Base-by-base conservation (phyloP, 1,139 yeast genomes). In the Pichia sorboxylosa region DNA sequence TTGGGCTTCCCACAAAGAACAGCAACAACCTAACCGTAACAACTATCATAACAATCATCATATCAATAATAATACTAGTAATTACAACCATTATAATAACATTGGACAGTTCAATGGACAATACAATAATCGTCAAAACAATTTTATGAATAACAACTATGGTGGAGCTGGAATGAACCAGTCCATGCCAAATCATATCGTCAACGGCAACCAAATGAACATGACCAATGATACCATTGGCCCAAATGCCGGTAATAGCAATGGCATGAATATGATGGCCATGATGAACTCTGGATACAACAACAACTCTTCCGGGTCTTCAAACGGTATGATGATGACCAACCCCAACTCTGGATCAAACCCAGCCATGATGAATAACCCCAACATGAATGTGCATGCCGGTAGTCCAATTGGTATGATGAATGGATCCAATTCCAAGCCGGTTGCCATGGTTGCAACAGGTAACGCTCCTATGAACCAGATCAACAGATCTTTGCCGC, bases 1-100 rank as follows among this genome's bases (percentile, higher is more conserved):
- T 54, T 83, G 94, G 94, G 95, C 95, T 24, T 69, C 83, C 28
- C 87, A 80, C 50, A 78, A 76, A 49, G 75, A 69, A 42, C 59
- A 56, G 9, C 25, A 23, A 23, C 22, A 20, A 29, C 51, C 49
- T 33, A 54, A 51, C 29, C 51, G 37, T 24, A 33, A 29, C 30
- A 7, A 19, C 7, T 19, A 19, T 10, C 21, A 19, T 19, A 8
- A 7, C 10, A 19, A 19, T 10, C 29, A 37, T 29, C 34, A 32
- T 17, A 31, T 35, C 17, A 24, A 32, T 32, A 37, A 32, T 20
- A 27, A 38, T 28, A 28, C 33, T 26, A 36, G 32, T 30, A 33
- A 32, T 28, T 30, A 32, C 31, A 38, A 37, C 17, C 17, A 30
- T 30, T 30, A 33, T 18, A 29, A 36, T 27, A 25, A 28, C 30